These are phyloP conservation scores for Solanum ossicruentum DNA, from an alignment of 257 asterid genomes.

Conservation along the genomic window DNA sequence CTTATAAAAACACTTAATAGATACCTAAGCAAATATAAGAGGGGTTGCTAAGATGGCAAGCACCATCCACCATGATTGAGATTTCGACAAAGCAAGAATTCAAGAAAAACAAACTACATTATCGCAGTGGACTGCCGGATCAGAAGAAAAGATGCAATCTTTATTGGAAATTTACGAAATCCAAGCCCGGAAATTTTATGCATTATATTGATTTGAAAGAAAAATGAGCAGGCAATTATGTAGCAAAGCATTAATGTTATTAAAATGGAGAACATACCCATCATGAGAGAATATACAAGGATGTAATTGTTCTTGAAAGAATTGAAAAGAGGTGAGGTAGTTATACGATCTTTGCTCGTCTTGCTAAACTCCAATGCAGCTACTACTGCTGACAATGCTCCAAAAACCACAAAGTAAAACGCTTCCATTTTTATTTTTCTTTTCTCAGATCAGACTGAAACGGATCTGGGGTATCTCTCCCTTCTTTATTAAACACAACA, in stretches of 20 bases:
- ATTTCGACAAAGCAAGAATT: background rate
- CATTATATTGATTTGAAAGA: background rate
- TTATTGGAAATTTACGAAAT: background rate
- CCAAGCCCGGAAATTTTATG: background rate
- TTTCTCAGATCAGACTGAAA: background rate
- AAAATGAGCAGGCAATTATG: slow-evolving; percentile 18
- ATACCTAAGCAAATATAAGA: background rate
- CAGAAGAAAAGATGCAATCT: background rate
- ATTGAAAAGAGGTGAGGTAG: slow-evolving; percentile 63
- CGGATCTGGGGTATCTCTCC: background rate
- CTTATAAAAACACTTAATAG: background rate
- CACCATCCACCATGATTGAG: background rate
- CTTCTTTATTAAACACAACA: background rate
- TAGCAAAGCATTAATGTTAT: background rate
- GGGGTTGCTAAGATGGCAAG: too few relatives aligned
- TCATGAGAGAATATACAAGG: slow-evolving; percentile 70
- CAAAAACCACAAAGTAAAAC: slow-evolving; percentile 67
- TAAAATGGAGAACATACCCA: background rate
- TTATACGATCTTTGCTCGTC: slow-evolving; percentile 66
- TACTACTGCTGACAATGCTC: slow-evolving; percentile 54
- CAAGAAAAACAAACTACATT: background rate
- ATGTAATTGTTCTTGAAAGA: slow-evolving; percentile 90
- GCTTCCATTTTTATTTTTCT: slow-evolving; percentile 39
- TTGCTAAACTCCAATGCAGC: slow-evolving; percentile 81
- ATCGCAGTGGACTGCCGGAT: background rate